Base-by-base conservation (phyloP, 2,329 filamentous ascomycete genomes). In the Neodidymelliopsis sp. region DNA sequence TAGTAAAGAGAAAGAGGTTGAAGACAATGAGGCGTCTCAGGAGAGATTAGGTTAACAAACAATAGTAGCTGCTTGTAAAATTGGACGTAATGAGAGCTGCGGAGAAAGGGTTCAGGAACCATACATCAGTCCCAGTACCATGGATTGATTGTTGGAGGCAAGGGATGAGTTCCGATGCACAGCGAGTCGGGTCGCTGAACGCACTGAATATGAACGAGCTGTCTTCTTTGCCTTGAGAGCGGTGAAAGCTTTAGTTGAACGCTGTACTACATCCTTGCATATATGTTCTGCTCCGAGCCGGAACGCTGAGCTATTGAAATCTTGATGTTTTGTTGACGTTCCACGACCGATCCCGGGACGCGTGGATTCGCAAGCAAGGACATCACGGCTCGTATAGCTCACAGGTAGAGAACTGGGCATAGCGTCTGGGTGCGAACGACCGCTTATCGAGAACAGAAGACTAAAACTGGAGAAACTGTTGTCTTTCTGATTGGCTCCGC, bases 261-360 rank as follows among this genome's bases (percentile, higher is more conserved):
- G 47, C 43, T 41, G 60, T 62, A 51, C 36, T 43, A 62, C 59
- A 46, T 50, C 47, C 50, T 58, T 60, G 54, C 54, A 60, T 50
- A 42, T 35, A 45, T 33, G 23, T 40, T 53, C 34, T 39, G 24
- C 29, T 28, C 38, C 47, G 53, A 47, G 35, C 52, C 49, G 49
- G 34, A 22, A 36, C 46, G 36, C 49, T 33, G 52, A 54, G 22
- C 43, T 34, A 53, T 44, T 30, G 31, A 46, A 31, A 16, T 34
- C 13, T 40, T 37, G 37, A 35, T 39, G 39, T 50, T 54, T 45
- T 31, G 53, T 56, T 62, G 52, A 50, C 49, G 55, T 62, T 56
- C 25, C 57, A 62, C 60, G 29, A 49, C 53, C 29, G 54, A 37
- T 49, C 23, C 33, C 39, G 40, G 50, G 49, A 53, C 59, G 48